These are phyloP conservation scores for Coix lacrymajobi DNA, from an alignment of 176 grass and related monocot species.

Conservation along the genomic window DNA sequence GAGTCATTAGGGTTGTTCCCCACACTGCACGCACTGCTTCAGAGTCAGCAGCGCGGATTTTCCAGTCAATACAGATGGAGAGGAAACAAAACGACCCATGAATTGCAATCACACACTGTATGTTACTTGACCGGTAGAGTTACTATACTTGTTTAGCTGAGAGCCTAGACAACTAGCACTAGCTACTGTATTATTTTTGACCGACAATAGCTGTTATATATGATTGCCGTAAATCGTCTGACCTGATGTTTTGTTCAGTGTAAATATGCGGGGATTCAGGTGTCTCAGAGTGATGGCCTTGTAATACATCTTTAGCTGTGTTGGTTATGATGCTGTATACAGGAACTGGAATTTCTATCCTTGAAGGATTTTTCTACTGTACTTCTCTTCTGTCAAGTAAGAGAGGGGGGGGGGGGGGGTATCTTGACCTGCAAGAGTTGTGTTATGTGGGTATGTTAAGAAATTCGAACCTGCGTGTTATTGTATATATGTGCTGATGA, in stretches of 20 bases:
- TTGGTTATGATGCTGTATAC: not conserved
- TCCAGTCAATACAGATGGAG: constrained; percentile 82
- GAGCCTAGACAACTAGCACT: constrained; percentile 20
- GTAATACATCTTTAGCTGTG: not conserved
- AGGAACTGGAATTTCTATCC: not conserved
- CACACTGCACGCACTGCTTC: constrained; percentile 63
- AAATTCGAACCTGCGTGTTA: not conserved
- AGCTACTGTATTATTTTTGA: constrained; percentile 3
- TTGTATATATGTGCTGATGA: not conserved
- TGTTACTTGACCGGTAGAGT: constrained; percentile 16
- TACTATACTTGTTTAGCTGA: constrained; percentile 14
- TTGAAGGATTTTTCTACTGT: not conserved
- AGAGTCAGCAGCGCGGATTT: constrained; percentile 73
- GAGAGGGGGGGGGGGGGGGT: too few species aligned
- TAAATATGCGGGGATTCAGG: constrained; percentile 14
- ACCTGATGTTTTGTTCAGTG: not conserved
- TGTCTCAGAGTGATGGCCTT: not conserved
- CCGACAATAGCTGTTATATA: not conserved
- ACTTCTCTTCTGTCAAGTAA: not conserved
- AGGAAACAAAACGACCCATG: constrained; percentile 47
- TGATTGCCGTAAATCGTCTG: not conserved
- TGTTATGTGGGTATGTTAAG: not conserved
- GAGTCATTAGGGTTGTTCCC: constrained; percentile 81
- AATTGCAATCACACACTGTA: not conserved
- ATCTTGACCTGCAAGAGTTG: not conserved